These are phyloP conservation scores for Omphalotus olearius DNA, from an alignment of 1,284 basidiomycete species.

Conservation along the genomic window DNA sequence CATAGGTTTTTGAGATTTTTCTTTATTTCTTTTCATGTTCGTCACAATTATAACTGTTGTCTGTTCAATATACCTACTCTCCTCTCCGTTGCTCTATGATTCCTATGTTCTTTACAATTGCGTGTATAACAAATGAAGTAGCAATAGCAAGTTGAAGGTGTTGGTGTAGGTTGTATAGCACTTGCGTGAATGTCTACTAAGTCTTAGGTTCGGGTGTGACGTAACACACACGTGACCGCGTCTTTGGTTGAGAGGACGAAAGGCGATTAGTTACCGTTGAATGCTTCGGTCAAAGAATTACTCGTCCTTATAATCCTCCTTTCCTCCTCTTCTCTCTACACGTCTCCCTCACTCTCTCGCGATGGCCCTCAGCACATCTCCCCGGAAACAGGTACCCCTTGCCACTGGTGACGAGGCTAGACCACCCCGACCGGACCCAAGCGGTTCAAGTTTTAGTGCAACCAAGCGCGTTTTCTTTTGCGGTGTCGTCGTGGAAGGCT, in stretches of 20 bases:
- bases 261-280: not conserved
- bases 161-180: no score
- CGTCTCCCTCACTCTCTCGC: not conserved
- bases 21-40: no score
- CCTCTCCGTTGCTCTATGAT: no score
- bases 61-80: no score
- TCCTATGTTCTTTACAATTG: no score
- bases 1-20: no score
- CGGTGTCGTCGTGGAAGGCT: conserved; percentile 77
- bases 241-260: not conserved
- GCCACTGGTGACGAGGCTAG: conserved; percentile 57
- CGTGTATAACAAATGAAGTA: no score
- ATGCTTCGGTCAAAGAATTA: conserved; percentile 4
- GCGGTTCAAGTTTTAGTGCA: conserved; percentile 27
- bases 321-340: not conserved
- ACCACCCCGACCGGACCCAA: conserved; percentile 33
- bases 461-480: conserved; percentile 78
- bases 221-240: conserved; percentile 7
- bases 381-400: conserved; percentile 68
- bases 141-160: no score
- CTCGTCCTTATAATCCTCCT: not conserved
- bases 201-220: not conserved
- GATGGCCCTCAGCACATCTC: conserved; percentile 52
- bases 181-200: no score
- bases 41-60: no score